Evolutionary conservation across 2,329 filamentous ascomycete genomes (phyloP), one percentile per base, ranked within the genome.

Genomic region (Aspergillus udagawae): DNA sequence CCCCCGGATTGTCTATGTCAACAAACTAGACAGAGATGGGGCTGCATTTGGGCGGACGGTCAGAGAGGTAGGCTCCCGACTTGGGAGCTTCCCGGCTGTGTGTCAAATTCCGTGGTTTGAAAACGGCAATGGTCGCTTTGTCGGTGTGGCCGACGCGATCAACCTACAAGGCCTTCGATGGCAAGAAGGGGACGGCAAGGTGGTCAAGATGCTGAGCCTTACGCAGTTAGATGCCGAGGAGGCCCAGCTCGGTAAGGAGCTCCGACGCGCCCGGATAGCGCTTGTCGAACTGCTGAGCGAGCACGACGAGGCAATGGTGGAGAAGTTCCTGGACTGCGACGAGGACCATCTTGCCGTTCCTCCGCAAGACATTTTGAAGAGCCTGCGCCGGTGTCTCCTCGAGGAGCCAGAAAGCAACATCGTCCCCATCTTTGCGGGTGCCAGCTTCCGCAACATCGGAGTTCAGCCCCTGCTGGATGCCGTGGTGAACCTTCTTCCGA

Each of bases 91-190:
- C 87, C 94, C 94, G 2, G 86, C 94, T 14, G 86, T 97, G 8
- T 97, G 93, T 68, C 92, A 96, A 67, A 92, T 97, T 60, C 94
- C 94, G 0, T 96, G 92, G 91, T 97, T 92, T 85, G 85, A 90
- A 69, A 80, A 78, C 12, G 81, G 81, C 4, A 87, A 88, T 58
- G 90, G 91, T 7, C 82, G 84, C 5, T 89, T 97, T 65, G 84
- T 87, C 25, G 94, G 94, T 27, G 84, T 97, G 27, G 90, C 91
- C 42, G 93, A 99, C 77, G 86, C 90, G 42, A 82, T 97, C 54
- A 84, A 88, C 58, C 80, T 91, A 12, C 83, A 87, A 48, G 91
- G 87, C 3, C 82, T 96, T 58, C 81, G 85, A 57, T 97, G 93
- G 87, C 79, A 83, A 10, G 78, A 81, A 62, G 84, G 84, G 1